These are phyloP conservation scores for Ogataea trehalophila DNA, from an alignment of 805 yeast genomes.

Conservation along the genomic window DNA sequence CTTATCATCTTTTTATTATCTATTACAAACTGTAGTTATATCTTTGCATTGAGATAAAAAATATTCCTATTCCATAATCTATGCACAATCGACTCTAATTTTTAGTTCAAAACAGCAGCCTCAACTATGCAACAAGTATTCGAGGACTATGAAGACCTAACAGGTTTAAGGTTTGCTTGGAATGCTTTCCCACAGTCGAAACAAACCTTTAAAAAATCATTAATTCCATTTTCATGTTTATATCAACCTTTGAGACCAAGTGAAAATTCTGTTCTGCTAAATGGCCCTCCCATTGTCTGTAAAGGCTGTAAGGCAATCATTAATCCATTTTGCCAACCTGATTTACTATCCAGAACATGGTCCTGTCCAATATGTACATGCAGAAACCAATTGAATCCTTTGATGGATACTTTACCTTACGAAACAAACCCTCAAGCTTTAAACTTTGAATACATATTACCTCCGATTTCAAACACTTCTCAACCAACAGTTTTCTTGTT, in stretches of 20 bases:
- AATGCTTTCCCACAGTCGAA: constrained; percentile 54
- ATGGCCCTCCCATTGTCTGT: constrained; percentile 43
- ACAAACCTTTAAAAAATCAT: constrained; percentile 45
- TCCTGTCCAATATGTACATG: constrained; percentile 52
- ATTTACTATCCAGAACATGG: constrained; percentile 37
- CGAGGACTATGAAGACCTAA: constrained; percentile 59
- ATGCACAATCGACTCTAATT: too few relatives aligned
- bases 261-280: constrained; percentile 31
- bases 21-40: too few relatives aligned
- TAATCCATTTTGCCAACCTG: constrained; percentile 46
- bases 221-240: constrained; percentile 52
- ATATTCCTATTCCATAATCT: too few relatives aligned
- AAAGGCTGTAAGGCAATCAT: constrained; percentile 50
- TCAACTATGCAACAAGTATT: constrained; percentile 20
- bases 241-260: constrained; percentile 56
- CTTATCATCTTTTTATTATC: too few relatives aligned
- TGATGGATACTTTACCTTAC: constrained; percentile 26
- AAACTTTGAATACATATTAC: constrained; percentile 47
- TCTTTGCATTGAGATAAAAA: too few relatives aligned
- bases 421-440: constrained; percentile 37
- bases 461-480: constrained; percentile 21
- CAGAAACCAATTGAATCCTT: constrained; percentile 37
- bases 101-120: too few relatives aligned
- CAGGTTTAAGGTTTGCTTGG: constrained; percentile 77
- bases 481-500: constrained; percentile 44